These are phyloP conservation scores for Pisolithus thermaeus DNA, from an alignment of 1,284 basidiomycete genomes.

Conservation along the genomic window DNA sequence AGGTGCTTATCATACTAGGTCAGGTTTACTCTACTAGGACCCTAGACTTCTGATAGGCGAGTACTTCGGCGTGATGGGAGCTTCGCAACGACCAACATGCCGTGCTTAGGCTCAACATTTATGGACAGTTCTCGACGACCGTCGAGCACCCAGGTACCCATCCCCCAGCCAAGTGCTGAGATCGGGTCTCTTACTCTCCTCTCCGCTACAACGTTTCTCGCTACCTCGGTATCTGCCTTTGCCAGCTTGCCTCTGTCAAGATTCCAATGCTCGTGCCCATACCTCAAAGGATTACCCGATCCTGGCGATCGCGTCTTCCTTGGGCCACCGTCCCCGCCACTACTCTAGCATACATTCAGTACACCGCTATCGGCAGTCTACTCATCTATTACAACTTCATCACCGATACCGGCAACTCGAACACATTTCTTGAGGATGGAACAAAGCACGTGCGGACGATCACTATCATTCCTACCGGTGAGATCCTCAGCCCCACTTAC, in stretches of 20 bases:
- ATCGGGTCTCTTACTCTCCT: conserved; percentile 15
- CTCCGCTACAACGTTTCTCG: conserved; percentile 9
- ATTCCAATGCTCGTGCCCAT: conserved; percentile 8
- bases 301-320: conserved; percentile 13
- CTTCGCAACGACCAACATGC: too few relatives aligned
- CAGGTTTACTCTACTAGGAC: too few relatives aligned
- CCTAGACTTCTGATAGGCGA: too few relatives aligned
- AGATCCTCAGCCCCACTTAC: conserved; percentile 20
- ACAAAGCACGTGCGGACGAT: conserved; percentile 16
- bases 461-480: conserved; percentile 20
- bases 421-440: conserved; percentile 25
- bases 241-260: conserved; percentile 12
- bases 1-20: too few relatives aligned
- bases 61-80: too few relatives aligned
- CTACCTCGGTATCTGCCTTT: conserved; percentile 7
- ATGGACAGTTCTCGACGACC: too few relatives aligned
- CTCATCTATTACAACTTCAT: conserved; percentile 19
- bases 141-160: too few relatives aligned
- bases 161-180: neutral
- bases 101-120: too few relatives aligned
- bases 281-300: conserved; percentile 15
- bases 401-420: conserved; percentile 30
- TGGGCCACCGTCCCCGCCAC: conserved; percentile 12
- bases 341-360: conserved; percentile 17
- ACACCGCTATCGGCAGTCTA: conserved; percentile 21